phyloP scores from a whole-genome alignment of 2,329 filamentous ascomycete species.

The Neoascochyta sp. region DNA sequence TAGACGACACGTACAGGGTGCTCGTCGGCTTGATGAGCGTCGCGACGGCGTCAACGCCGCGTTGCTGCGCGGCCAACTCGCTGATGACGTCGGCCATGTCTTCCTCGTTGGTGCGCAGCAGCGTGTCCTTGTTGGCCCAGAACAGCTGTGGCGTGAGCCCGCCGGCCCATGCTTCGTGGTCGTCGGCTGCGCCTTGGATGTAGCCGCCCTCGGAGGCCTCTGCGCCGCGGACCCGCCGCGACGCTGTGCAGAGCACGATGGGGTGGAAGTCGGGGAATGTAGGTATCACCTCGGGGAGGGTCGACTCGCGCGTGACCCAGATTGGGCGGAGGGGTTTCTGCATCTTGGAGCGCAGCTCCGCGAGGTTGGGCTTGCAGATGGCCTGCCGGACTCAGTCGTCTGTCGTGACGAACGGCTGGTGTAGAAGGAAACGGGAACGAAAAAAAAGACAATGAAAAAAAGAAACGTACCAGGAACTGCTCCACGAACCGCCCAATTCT shows the following conservation, averaged over 20 bases:
- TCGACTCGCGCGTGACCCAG: slow-evolving; percentile 72
- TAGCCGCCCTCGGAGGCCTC: slow-evolving; percentile 72
- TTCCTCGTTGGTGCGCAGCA: slow-evolving; percentile 64
- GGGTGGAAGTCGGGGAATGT: slow-evolving; percentile 61
- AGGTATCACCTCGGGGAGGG: slow-evolving; percentile 46
- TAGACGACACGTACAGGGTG: slow-evolving; percentile 40
- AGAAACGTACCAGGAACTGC: slow-evolving; percentile 43
- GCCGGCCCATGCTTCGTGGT: slow-evolving; percentile 87
- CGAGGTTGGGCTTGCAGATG: slow-evolving; percentile 59
- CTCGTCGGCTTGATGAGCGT: slow-evolving; percentile 44
- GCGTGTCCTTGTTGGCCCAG: slow-evolving; percentile 63
- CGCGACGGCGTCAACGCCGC: slow-evolving; percentile 13
- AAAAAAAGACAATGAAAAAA: slow-evolving; percentile 1
- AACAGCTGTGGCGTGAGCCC: slow-evolving; percentile 76
- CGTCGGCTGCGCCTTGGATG: slow-evolving; percentile 91
- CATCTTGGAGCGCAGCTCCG: slow-evolving; percentile 53
- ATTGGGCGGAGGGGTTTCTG: slow-evolving; percentile 70
- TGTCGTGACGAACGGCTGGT: no score
- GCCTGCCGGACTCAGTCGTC: no score
- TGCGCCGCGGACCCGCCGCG: slow-evolving; percentile 63
- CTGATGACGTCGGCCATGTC: slow-evolving; percentile 55
- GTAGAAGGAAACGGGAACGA: no score
- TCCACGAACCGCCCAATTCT: slow-evolving; percentile 55
- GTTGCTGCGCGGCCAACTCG: slow-evolving; percentile 35
- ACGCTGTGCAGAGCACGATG: slow-evolving; percentile 82